Conservation (phyloP, 441 rosid genomes). For the Jatropha multifida region DNA sequence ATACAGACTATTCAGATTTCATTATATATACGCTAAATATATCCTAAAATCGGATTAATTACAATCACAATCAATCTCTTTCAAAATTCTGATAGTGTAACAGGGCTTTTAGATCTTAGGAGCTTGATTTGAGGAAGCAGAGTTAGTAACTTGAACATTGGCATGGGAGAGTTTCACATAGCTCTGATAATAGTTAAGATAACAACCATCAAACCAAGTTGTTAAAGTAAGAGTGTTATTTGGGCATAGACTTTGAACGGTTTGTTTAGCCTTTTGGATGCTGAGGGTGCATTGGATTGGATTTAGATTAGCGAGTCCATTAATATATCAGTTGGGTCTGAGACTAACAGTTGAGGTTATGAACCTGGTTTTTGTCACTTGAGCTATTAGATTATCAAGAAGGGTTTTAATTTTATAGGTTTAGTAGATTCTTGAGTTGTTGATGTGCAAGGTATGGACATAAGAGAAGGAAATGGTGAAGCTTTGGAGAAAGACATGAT, state of each 20-base stretch:
- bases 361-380: not conserved
- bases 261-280: not conserved
- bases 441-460: constrained; percentile 1
- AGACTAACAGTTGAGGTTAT: not conserved
- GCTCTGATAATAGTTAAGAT: not conserved
- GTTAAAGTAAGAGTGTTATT: not conserved
- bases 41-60: no score
- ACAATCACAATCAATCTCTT: no score
- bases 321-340: not conserved
- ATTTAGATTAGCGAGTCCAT: not conserved
- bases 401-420: not conserved
- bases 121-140: not conserved
- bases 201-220: constrained; percentile 3
- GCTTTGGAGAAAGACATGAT: not conserved
- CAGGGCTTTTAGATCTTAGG: not conserved
- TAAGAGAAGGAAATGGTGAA: not conserved
- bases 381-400: not conserved
- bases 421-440: not conserved
- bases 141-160: not conserved
- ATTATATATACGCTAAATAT: no score
- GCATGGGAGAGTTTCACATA: not conserved
- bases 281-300: not conserved
- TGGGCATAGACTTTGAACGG: not conserved
- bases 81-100: no score
- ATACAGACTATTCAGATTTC: no score